Conservation (phyloP, 768 basidiomycete genomes). For the Tulasnella sp. region DNA sequence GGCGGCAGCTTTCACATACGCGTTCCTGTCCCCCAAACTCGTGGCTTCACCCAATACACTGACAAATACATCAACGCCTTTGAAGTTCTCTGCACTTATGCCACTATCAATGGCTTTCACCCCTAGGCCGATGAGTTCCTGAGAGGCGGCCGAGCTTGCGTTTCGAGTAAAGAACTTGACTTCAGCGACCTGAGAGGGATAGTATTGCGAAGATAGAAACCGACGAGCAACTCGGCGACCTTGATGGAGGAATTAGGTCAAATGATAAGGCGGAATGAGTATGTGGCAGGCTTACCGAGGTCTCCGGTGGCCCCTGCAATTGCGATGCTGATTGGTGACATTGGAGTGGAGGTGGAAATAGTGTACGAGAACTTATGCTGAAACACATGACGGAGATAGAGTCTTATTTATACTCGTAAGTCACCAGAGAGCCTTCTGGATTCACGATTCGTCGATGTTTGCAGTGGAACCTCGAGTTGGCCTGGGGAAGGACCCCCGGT, state of each 20-base stretch:
- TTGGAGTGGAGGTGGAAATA: background rate
- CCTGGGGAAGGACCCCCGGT: background rate
- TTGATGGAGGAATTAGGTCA: background rate
- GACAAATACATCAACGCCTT: constrained; percentile 27
- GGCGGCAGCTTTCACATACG: constrained; percentile 22
- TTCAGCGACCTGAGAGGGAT: constrained; percentile 16
- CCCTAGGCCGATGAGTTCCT: constrained; percentile 22
- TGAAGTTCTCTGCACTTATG: constrained; percentile 16
- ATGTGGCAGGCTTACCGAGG: background rate
- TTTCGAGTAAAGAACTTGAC: constrained; percentile 24
- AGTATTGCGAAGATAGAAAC: background rate
- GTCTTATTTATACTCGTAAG: background rate
- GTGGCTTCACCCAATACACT: constrained; percentile 16
- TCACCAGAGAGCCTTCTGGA: background rate
- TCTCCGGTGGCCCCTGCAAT: constrained; percentile 15
- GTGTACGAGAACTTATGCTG: background rate
- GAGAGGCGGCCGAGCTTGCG: constrained; percentile 12
- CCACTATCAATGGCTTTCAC: constrained; percentile 21
- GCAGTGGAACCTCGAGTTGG: no score
- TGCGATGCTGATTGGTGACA: background rate
- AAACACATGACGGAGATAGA: background rate
- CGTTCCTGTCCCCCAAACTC: constrained; percentile 7
- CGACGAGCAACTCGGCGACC: background rate
- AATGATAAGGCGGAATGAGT: background rate
- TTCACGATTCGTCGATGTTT: background rate